phyloP scores from a whole-genome alignment of 352 stramenopile species.

The Plasmopara halstedii region DNA sequence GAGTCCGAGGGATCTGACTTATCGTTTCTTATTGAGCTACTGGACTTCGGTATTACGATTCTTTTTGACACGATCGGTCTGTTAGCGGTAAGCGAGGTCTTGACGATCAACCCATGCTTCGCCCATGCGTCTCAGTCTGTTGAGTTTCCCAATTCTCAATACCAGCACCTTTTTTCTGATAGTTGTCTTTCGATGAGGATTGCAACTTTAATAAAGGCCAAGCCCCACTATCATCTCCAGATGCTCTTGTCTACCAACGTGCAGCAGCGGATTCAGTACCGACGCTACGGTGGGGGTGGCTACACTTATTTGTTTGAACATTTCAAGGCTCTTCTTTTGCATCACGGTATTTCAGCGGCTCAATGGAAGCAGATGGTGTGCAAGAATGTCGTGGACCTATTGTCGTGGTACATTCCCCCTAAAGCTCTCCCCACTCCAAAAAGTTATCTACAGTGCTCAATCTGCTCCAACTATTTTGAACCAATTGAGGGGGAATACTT shows the following conservation, averaged over 20 bases:
- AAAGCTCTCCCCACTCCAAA: constrained; percentile 50
- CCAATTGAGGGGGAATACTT: constrained; percentile 83
- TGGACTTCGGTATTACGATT: constrained; percentile 32
- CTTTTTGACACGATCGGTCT: constrained; percentile 63
- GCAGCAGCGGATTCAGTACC: constrained; percentile 59
- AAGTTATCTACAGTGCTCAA: constrained; percentile 65
- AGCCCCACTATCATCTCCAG: constrained; percentile 18
- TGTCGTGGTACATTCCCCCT: constrained; percentile 59
- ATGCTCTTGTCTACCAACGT: constrained; percentile 62
- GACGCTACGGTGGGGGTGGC: constrained; percentile 56
- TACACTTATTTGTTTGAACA: constrained; percentile 50
- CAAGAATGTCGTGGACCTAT: constrained; percentile 35
- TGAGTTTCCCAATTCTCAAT: neutral
- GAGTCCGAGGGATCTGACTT: neutral
- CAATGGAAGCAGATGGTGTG: constrained; percentile 41
- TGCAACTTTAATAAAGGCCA: constrained; percentile 18
- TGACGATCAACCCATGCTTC: constrained; percentile 30
- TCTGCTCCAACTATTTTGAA: constrained; percentile 68
- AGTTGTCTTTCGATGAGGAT: constrained; percentile 34
- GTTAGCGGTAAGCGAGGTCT: constrained; percentile 47
- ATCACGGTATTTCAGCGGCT: constrained; percentile 20
- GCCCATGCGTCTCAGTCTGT: neutral
- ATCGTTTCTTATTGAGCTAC: constrained; percentile 36
- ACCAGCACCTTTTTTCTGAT: constrained; percentile 32
- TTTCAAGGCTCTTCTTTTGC: constrained; percentile 37